Base-by-base conservation (phyloP, 805 yeast species). In the Suhomyces xylopsoci region DNA sequence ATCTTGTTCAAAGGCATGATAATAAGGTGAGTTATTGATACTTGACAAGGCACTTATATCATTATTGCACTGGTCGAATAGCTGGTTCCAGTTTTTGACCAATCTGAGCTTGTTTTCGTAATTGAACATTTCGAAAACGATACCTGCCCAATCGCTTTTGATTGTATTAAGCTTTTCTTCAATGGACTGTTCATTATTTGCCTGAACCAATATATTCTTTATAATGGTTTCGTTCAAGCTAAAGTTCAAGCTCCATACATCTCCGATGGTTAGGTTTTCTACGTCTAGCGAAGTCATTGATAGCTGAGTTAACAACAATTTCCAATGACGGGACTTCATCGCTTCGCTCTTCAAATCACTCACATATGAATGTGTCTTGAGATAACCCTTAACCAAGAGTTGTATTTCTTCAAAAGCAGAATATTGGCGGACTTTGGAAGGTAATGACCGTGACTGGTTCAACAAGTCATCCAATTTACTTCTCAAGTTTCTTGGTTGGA, bases 251-350 rank as follows among this genome's bases (percentile, higher is more conserved):
- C 76, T 76, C 81, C 93, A 78, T 2, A 92, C 79, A 55, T 85
- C 81, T 0, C 84, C 84, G 2, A 90, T 65, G 0, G 78, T 70
- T 51, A 85, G 57, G 0, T 67, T 54, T 8, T 59, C 65, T 32
- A 22, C 49, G 8, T 24, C 19, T 5, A 59, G 26, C 2, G 54
- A 51, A 22, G 69, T 66, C 15, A 66, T 42, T 0, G 64, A 74
- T 20, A 77, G 53, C 10, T 61, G 64, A 10, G 64, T 55, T 56
- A 80, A 80, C 2, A 85, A 64, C 8, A 61, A 55, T 15, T 69
- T 69, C 91, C 97, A 84, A 61, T 92, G 97, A 20, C 91, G 73
- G 0, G 76, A 77, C 50, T 80, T 80, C 55, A 92, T 66, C 0
- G 82, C 77, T 0, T 78, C 86, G 3, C 83, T 79, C 51, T 78